These are phyloP conservation scores for Xylaria longipes DNA, from an alignment of 495 filamentous ascomycete species.

Conservation along the genomic window DNA sequence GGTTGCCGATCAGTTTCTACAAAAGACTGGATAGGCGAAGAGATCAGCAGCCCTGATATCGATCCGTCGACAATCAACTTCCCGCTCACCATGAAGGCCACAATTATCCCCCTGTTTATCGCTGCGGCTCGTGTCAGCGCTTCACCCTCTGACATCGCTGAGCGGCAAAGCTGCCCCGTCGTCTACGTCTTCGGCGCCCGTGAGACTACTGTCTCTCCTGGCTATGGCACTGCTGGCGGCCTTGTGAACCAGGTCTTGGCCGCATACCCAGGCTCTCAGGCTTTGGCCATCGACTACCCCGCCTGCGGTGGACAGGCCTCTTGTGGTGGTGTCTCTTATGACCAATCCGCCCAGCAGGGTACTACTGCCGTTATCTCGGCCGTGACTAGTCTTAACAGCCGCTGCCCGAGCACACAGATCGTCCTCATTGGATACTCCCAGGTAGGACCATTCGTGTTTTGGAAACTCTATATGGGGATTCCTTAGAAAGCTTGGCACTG, in stretches of 20 bases:
- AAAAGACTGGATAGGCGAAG: not conserved
- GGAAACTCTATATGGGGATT: not conserved
- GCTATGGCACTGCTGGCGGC: conserved; percentile 59
- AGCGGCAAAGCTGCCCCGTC: conserved; percentile 53
- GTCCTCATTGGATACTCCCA: conserved; percentile 66
- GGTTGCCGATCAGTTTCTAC: not conserved
- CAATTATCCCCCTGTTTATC: conserved; percentile 20
- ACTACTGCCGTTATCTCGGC: conserved; percentile 60
- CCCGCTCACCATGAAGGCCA: conserved; percentile 36
- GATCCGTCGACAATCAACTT: conserved; percentile 46
- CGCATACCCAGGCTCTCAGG: conserved; percentile 61
- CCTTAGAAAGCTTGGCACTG: conserved; percentile 3
- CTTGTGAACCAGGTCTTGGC: conserved; percentile 61
- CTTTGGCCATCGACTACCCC: conserved; percentile 60
- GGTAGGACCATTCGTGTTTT: not conserved
- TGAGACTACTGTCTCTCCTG: conserved; percentile 63
- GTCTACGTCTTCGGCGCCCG: conserved; percentile 70
- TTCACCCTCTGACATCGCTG: conserved; percentile 28
- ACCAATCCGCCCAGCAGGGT: conserved; percentile 58
- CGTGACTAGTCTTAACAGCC: conserved; percentile 59
- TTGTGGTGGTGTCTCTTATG: conserved; percentile 61
- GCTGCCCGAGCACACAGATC: conserved; percentile 64
- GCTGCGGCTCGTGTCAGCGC: conserved; percentile 24
- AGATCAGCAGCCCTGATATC: not conserved
- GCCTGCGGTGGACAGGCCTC: conserved; percentile 59